Evolutionary conservation across 2,329 filamentous ascomycete genomes (phyloP).

Genomic region (Aureobasidium sp.): DNA sequence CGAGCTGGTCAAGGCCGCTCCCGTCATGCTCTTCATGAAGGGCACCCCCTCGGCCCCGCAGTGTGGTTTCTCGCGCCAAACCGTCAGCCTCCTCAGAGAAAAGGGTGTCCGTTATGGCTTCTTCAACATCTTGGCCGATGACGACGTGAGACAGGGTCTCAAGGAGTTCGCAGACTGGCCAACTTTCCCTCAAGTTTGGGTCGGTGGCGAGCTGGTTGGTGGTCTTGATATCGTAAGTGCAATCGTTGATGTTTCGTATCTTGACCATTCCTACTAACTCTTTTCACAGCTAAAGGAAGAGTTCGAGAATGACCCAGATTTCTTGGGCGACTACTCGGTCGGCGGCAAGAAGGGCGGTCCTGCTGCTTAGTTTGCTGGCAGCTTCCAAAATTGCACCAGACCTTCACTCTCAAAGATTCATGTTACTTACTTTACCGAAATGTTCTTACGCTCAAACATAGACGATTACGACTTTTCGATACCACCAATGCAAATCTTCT

Average conservation of each 20-base stretch:
- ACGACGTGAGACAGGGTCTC: constrained; percentile 90
- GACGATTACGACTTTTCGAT: constrained; percentile 1
- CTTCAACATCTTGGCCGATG: constrained; percentile 97
- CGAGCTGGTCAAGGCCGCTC: constrained; percentile 86
- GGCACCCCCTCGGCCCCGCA: constrained; percentile 81
- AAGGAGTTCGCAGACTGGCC: constrained; percentile 99
- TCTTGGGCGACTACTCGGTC: constrained; percentile 64
- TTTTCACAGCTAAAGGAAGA: constrained; percentile 77
- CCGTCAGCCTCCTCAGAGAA: constrained; percentile 79
- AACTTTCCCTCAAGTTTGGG: constrained; percentile 92
- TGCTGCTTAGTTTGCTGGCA: constrained; percentile 13
- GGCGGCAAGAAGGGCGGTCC: constrained; percentile 21
- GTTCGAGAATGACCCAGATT: constrained; percentile 71
- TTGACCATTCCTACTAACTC: not conserved
- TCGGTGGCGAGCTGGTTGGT: constrained; percentile 81
- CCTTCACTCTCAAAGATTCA: not conserved
- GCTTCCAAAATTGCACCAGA: not conserved
- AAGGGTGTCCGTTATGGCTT: constrained; percentile 93
- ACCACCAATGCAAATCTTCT: constrained; percentile 8
- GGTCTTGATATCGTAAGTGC: constrained; percentile 86
- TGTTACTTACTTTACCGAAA: not conserved
- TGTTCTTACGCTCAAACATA: constrained; percentile 2
- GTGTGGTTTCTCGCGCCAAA: constrained; percentile 86
- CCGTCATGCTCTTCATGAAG: constrained; percentile 99
- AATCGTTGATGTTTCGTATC: not conserved